These are phyloP conservation scores for Talaromyces sp. DNA, from an alignment of 2,329 filamentous ascomycete species.

Conservation along the genomic window DNA sequence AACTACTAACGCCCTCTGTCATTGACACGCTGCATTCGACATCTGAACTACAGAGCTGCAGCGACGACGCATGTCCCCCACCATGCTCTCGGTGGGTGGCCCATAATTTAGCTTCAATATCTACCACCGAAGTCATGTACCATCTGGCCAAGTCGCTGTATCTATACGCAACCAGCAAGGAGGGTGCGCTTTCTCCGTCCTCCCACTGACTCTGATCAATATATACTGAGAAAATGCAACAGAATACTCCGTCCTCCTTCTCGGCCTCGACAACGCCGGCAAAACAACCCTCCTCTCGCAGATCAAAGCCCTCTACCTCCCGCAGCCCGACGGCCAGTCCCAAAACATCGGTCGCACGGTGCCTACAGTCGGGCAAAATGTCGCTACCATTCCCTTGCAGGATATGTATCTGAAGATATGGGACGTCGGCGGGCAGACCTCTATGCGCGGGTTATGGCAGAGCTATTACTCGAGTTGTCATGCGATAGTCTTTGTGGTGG, in stretches of 20 bases:
- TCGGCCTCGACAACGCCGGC: slow-evolving; percentile 95
- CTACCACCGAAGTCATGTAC: slow-evolving; percentile 63
- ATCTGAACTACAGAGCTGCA: neutral
- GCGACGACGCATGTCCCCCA: slow-evolving; percentile 2
- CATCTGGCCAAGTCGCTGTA: slow-evolving; percentile 94
- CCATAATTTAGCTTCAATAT: neutral
- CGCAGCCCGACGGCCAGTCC: slow-evolving; percentile 35
- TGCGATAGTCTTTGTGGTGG: slow-evolving; percentile 96
- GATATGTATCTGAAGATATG: slow-evolving; percentile 98
- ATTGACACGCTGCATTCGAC: neutral
- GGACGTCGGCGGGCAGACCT: slow-evolving; percentile 94
- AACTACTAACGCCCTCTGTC: too few species aligned
- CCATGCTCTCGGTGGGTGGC: slow-evolving; percentile 19
- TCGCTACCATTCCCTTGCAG: slow-evolving; percentile 81
- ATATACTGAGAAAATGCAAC: slow-evolving; percentile 7
- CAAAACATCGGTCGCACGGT: slow-evolving; percentile 76
- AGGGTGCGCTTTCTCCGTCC: slow-evolving; percentile 56
- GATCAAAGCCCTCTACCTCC: slow-evolving; percentile 78
- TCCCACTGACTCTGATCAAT: neutral
- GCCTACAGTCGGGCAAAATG: slow-evolving; percentile 95
- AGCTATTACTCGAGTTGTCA: slow-evolving; percentile 92
- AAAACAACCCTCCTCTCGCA: slow-evolving; percentile 98
- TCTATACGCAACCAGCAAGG: slow-evolving; percentile 92
- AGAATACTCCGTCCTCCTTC: slow-evolving; percentile 97
- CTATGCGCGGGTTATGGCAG: slow-evolving; percentile 86